A percentile compares a stretch with the other conserved stretches of the same genome.
Evolutionary conservation across 2,329 filamentous ascomycete genomes (phyloP).

Genomic region (Orbilia ellipsospora): DNA sequence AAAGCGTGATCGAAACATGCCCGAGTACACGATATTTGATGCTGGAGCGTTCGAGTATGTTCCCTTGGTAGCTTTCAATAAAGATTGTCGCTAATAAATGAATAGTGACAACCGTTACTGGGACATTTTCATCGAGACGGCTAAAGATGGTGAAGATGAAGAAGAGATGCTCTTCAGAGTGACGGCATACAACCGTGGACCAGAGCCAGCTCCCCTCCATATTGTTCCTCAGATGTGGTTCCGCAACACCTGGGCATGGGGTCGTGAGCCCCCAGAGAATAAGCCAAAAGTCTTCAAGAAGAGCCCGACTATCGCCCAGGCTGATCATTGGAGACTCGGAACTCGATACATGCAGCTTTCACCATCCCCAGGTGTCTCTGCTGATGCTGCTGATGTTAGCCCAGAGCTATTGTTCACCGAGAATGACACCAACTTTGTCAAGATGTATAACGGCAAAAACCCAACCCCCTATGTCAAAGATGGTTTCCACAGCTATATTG

Average conservation of each 20-base stretch:
- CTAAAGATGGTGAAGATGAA: constrained; percentile 90
- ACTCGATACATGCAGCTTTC: constrained; percentile 86
- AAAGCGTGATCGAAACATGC: constrained; percentile 77
- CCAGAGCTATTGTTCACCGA: constrained; percentile 91
- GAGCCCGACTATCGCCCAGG: constrained; percentile 75
- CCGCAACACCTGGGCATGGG: constrained; percentile 97
- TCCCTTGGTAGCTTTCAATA: background rate
- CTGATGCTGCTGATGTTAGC: constrained; percentile 82
- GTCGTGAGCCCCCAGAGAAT: constrained; percentile 76
- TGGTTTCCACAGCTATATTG: constrained; percentile 89
- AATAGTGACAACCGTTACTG: constrained; percentile 81
- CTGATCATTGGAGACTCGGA: constrained; percentile 82
- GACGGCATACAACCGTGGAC: constrained; percentile 94
- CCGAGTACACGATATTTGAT: constrained; percentile 91
- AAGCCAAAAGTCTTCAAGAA: constrained; percentile 81
- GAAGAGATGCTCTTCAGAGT: constrained; percentile 94
- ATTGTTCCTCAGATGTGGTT: constrained; percentile 97
- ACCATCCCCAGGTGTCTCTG: constrained; percentile 85
- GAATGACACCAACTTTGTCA: constrained; percentile 88
- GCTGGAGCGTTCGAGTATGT: constrained; percentile 79
- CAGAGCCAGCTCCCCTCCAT: constrained; percentile 88
- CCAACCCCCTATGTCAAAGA: constrained; percentile 83
- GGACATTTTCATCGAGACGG: constrained; percentile 96
- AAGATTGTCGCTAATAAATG: constrained; percentile 13
- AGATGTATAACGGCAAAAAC: constrained; percentile 81